phyloP scores from a whole-genome alignment of 352 stramenopile genomes.

The Phytophthora cryptogea region DNA sequence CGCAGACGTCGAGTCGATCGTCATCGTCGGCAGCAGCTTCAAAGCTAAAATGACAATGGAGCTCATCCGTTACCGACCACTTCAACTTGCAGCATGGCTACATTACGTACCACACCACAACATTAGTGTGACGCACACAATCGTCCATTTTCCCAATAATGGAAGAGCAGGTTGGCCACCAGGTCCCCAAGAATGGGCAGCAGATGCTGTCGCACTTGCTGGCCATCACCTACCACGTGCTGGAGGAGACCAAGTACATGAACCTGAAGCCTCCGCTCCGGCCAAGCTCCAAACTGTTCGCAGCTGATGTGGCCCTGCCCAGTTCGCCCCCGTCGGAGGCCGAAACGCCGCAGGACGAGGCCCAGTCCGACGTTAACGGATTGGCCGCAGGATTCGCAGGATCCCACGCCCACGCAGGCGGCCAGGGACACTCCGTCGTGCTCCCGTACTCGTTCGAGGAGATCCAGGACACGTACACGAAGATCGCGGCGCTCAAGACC shows the following conservation, averaged over 20 bases:
- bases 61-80: slow-evolving; percentile 8
- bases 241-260: slow-evolving; percentile 83
- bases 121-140: not conserved
- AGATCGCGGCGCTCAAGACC: slow-evolving; percentile 75
- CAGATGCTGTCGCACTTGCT: slow-evolving; percentile 74
- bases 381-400: slow-evolving; percentile 36
- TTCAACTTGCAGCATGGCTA: slow-evolving; percentile 13
- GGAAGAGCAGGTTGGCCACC: slow-evolving; percentile 19
- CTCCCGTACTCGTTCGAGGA: slow-evolving; percentile 81
- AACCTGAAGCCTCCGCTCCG: slow-evolving; percentile 85
- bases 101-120: not conserved
- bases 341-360: slow-evolving; percentile 53
- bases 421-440: slow-evolving; percentile 45
- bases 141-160: slow-evolving; percentile 16
- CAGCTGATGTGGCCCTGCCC: slow-evolving; percentile 39
- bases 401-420: slow-evolving; percentile 30
- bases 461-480: slow-evolving; percentile 88
- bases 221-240: slow-evolving; percentile 75
- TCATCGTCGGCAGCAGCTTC: not conserved
- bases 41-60: not conserved
- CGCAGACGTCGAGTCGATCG: slow-evolving; percentile 25
- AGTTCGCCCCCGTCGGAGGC: slow-evolving; percentile 36
- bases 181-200: slow-evolving; percentile 43
- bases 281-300: slow-evolving; percentile 78
- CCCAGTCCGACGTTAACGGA: slow-evolving; percentile 49